Evolutionary conservation across 2,329 filamentous ascomycete species (phyloP).

Genomic region (Colletotrichum sp.): DNA sequence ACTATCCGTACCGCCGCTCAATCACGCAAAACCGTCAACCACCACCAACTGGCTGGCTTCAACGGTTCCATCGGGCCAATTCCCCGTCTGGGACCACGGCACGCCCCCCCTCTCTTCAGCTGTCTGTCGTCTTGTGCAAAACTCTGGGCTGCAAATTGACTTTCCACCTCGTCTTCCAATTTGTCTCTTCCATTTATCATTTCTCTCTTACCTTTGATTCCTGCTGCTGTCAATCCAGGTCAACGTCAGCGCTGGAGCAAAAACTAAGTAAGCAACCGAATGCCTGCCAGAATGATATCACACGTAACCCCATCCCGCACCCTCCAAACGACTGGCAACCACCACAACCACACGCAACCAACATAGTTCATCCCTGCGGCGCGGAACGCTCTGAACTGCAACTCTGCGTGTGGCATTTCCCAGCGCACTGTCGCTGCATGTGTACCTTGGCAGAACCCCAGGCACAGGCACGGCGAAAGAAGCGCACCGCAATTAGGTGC

Average conservation of each 20-base stretch:
- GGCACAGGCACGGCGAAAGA: not conserved
- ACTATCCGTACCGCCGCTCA: not conserved
- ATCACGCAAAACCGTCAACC: not conserved
- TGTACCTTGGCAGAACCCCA: not conserved
- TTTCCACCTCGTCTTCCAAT: not conserved
- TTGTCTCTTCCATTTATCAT: not conserved
- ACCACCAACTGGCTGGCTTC: not conserved
- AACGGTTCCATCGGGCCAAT: not conserved
- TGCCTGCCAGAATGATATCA: slow-evolving; percentile 1
- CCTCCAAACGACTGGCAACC: not conserved
- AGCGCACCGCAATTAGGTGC: not conserved
- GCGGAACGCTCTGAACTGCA: not conserved
- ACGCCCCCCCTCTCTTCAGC: not conserved
- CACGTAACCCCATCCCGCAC: not conserved
- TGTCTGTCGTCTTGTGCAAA: not conserved
- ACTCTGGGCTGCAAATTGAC: not conserved
- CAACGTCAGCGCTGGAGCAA: not conserved
- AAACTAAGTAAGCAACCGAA: not conserved
- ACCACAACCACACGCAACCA: not conserved
- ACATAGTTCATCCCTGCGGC: slow-evolving; percentile 6
- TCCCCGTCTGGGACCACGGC: not conserved
- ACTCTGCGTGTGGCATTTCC: not conserved
- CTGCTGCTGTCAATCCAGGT: not conserved
- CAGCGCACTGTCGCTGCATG: not conserved
- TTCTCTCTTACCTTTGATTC: not conserved